phyloP scores from a whole-genome alignment of 257 asterid species.

The Jacaranda copaia region DNA sequence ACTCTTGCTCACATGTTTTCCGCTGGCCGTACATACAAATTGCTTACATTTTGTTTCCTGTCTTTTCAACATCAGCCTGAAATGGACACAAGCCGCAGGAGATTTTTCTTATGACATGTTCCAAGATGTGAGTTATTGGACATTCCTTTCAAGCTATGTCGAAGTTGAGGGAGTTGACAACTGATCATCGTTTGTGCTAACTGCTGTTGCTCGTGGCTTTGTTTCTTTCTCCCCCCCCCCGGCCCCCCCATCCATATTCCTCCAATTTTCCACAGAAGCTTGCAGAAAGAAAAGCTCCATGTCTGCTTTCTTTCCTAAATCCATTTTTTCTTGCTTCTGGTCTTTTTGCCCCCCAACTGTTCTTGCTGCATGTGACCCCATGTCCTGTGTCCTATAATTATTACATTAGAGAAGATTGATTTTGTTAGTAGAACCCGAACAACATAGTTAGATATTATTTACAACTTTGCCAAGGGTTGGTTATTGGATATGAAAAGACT shows the following conservation, averaged over 20 bases:
- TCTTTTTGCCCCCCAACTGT: background rate
- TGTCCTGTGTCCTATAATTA: background rate
- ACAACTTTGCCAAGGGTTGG: too few species aligned
- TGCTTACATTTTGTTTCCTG: background rate
- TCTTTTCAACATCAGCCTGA: slow-evolving; percentile 65
- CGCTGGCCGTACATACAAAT: background rate
- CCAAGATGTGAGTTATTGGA: background rate
- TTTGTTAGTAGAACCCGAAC: too few species aligned
- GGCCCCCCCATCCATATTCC: too few species aligned
- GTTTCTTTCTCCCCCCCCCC: background rate
- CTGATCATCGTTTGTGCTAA: background rate
- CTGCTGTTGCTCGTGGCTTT: background rate
- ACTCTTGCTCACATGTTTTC: background rate
- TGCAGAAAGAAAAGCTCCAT: background rate
- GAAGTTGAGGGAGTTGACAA: background rate
- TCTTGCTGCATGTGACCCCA: background rate
- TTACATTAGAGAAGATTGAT: background rate
- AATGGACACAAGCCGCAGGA: slow-evolving; percentile 95
- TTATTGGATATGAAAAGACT: too few species aligned
- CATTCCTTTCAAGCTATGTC: background rate
- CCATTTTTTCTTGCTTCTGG: background rate
- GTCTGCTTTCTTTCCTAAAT: background rate
- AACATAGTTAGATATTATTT: too few species aligned
- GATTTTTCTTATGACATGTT: slow-evolving; percentile 67
- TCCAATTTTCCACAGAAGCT: background rate